Base-by-base conservation (phyloP, 257 asterid genomes). In the Eucommia ulmoides region DNA sequence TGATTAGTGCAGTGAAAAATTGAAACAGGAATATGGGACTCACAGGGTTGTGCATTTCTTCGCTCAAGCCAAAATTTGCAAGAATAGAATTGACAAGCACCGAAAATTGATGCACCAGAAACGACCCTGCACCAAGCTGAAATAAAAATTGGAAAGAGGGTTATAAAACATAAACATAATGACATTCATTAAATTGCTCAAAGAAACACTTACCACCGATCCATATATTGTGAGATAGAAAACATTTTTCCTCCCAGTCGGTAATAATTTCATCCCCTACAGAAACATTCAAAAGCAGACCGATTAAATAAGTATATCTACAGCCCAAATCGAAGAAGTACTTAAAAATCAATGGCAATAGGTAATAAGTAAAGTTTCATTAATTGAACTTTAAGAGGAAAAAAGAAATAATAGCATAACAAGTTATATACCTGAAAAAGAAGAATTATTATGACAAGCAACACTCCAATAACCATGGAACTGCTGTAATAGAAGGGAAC, bases 351-450 rank as follows among this genome's bases (percentile, higher is more conserved):
- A n/a, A n/a, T n/a, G n/a, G n/a, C n/a, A n/a, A n/a, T n/a, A n/a
- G n/a, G n/a, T n/a, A 29, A 12, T 29, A 29, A 29, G 12, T 29
- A 29, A 5, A 29, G 38, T 5, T 29, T 29, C 38, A 29, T n/a
- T n/a, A n/a, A n/a, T n/a, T n/a, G 38, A 29, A 29, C 38, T 5
- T 29, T 29, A 29, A 29, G 38, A 29, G 12, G 38, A 61, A 73
- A 88, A 88, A 33, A 88, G 89, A 60, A 88, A 58, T 60, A 88
- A 72, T 51, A 84, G 67, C 60, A 88, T 66, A 23, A 84, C 93
- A 66, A 88, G 93, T n/a, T n/a, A n/a, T n/a, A 61, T 62, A 84
- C 97, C 97, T 88, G 97, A 73, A 88, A 88, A 33, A 88, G 89
- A 60, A 88, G 59, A 61, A 88, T 74, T 51, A 84, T 69, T 60